Evolutionary conservation across 495 filamentous ascomycete species (phyloP).

Genomic region (Neurospora sp.): DNA sequence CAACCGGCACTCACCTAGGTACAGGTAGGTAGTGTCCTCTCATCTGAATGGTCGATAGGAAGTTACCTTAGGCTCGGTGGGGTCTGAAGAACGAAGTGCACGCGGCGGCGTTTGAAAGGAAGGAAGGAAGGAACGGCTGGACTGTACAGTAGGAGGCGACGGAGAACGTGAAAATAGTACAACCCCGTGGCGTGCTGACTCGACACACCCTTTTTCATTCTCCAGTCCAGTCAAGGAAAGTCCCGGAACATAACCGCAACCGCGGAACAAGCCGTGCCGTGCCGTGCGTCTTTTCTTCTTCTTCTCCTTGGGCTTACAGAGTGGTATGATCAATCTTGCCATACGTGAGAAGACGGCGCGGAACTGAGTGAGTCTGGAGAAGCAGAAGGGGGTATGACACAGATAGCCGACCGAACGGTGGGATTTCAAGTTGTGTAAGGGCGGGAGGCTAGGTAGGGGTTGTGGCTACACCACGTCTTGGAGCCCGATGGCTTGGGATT

Average conservation of each 20-base stretch:
- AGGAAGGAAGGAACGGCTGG: no score
- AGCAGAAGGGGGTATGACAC: not conserved
- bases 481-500: not conserved
- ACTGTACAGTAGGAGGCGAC: not conserved
- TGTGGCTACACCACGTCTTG: not conserved
- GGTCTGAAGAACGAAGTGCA: no score
- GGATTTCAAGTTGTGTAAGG: not conserved
- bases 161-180: not conserved
- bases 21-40: no score
- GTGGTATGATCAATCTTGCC: not conserved
- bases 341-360: not conserved
- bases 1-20: no score
- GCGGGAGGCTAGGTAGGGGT: not conserved
- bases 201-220: not conserved
- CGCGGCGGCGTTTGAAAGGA: no score
- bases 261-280: not conserved
- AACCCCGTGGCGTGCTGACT: not conserved
- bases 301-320: not conserved
- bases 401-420: not conserved
- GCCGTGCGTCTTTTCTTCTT: not conserved
- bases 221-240: not conserved
- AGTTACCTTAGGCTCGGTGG: no score
- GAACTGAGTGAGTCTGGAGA: not conserved
- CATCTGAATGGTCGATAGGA: no score
- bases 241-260: not conserved